Conservation (phyloP, 495 filamentous ascomycete species). For the Xylaria bambusicola region DNA sequence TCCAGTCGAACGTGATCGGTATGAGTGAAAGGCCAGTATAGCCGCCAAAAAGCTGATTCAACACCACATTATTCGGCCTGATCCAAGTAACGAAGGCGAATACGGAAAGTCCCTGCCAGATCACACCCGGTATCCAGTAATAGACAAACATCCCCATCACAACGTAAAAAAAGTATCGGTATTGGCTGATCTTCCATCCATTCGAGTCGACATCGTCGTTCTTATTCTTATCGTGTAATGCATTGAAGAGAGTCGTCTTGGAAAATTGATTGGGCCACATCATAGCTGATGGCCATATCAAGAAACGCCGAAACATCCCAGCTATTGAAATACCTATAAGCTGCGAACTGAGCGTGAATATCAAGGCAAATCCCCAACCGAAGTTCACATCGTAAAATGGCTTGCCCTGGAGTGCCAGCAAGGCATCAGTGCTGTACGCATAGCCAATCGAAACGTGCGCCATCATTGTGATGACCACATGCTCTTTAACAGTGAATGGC, state of each 20-base stretch:
- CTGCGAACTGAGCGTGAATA: slow-evolving; percentile 66
- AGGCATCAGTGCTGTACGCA: slow-evolving; percentile 60
- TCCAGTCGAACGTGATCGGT: slow-evolving; percentile 68
- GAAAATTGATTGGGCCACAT: slow-evolving; percentile 64
- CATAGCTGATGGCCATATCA: slow-evolving; percentile 63
- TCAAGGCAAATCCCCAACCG: slow-evolving; percentile 61
- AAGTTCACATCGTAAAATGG: slow-evolving; percentile 60
- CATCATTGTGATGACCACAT: slow-evolving; percentile 64
- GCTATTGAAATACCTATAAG: slow-evolving; percentile 65
- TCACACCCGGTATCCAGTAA: slow-evolving; percentile 61
- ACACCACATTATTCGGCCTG: slow-evolving; percentile 55
- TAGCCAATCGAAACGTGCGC: slow-evolving; percentile 41
- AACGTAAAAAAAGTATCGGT: slow-evolving; percentile 60
- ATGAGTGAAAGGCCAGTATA: slow-evolving; percentile 61
- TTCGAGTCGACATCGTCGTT: slow-evolving; percentile 53
- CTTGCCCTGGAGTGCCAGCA: slow-evolving; percentile 51
- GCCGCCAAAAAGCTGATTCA: slow-evolving; percentile 65
- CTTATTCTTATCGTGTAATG: slow-evolving; percentile 59
- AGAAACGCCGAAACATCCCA: slow-evolving; percentile 60
- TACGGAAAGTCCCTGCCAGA: slow-evolving; percentile 50
- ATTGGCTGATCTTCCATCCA: slow-evolving; percentile 62
- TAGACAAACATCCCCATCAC: slow-evolving; percentile 59
- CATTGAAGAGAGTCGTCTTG: slow-evolving; percentile 60
- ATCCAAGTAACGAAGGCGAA: slow-evolving; percentile 59
- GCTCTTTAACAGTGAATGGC: slow-evolving; percentile 68